A percentile compares a stretch with the other conserved stretches of the same genome.
phyloP scores from a whole-genome alignment of 192 early-diverging fungal genomes.

The Coemansia sp. region DNA sequence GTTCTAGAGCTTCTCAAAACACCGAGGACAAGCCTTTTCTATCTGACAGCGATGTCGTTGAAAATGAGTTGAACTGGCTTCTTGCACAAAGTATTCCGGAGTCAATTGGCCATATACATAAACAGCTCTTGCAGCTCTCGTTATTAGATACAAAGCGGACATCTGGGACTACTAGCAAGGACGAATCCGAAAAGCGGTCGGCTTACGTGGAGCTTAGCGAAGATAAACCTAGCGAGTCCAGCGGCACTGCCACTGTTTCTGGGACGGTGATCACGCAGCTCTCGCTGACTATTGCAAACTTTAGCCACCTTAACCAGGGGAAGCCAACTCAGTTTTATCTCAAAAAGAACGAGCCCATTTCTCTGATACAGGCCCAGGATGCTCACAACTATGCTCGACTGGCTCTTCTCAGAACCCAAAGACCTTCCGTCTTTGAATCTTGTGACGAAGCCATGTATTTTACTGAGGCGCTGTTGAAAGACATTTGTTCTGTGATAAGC shows the following conservation, averaged over 20 bases:
- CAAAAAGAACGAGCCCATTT: constrained; percentile 34
- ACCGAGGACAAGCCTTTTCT: no score
- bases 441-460: constrained; percentile 16
- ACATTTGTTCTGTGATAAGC: constrained; percentile 17
- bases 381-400: constrained; percentile 31
- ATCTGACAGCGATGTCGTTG: constrained; percentile 5
- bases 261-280: constrained; percentile 36
- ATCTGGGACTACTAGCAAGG: neutral
- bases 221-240: constrained; percentile 9
- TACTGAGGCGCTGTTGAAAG: constrained; percentile 16
- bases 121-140: constrained; percentile 15
- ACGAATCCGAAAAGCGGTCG: neutral
- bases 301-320: constrained; percentile 18
- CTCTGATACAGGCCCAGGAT: constrained; percentile 34
- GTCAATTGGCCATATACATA: constrained; percentile 6
- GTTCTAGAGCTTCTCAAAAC: no score
- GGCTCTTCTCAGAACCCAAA: constrained; percentile 14
- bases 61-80: constrained; percentile 34
- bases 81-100: constrained; percentile 41
- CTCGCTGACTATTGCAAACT: constrained; percentile 18
- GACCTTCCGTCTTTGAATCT: constrained; percentile 7
- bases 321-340: constrained; percentile 27
- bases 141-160: constrained; percentile 9
- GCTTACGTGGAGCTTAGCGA: constrained; percentile 8
- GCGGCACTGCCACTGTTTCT: constrained; percentile 29